phyloP scores from a whole-genome alignment of 257 asterid genomes.

The Paulownia fortunei region DNA sequence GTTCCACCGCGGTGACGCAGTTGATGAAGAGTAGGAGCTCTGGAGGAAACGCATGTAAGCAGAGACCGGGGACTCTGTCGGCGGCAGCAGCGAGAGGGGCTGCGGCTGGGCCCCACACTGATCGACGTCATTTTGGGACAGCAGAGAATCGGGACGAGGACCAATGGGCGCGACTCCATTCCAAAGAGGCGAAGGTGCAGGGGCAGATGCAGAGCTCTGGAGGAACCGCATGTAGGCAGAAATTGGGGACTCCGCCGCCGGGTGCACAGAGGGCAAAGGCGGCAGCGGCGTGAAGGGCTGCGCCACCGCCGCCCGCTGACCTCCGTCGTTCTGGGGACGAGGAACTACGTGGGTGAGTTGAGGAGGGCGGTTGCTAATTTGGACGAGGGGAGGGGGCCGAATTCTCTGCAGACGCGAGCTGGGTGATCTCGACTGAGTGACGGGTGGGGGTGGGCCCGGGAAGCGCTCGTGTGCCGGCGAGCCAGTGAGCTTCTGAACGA shows the following conservation, averaged over 20 bases:
- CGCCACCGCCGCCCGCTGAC: constrained; percentile 54
- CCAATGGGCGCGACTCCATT: constrained; percentile 27
- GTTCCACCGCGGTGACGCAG: constrained; percentile 28
- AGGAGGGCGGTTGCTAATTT: constrained; percentile 64
- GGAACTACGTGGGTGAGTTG: constrained; percentile 31
- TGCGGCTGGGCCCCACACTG: constrained; percentile 29
- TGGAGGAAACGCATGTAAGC: constrained; percentile 39
- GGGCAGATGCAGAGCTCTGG: constrained; percentile 32
- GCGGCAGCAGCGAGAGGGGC: constrained; percentile 30
- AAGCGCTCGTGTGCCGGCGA: constrained; percentile 76
- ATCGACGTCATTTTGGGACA: constrained; percentile 34
- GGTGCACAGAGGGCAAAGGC: constrained; percentile 44
- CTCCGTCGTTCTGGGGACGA: constrained; percentile 32
- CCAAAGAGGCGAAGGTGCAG: constrained; percentile 34
- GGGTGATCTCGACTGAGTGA: constrained; percentile 54
- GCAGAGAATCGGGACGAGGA: constrained; percentile 31
- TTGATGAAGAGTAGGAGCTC: constrained; percentile 28
- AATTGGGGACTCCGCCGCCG: constrained; percentile 56
- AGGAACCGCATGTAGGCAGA: constrained; percentile 54
- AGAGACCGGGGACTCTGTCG: constrained; percentile 39
- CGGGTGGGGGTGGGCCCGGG: constrained; percentile 58
- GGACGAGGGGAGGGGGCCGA: constrained; percentile 90
- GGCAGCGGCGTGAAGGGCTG: constrained; percentile 77
- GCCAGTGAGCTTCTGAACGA: constrained; percentile 91
- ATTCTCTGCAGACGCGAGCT: constrained; percentile 87